Base-by-base conservation (phyloP, 1,139 yeast species). In the Yamadazyma taylorii region DNA sequence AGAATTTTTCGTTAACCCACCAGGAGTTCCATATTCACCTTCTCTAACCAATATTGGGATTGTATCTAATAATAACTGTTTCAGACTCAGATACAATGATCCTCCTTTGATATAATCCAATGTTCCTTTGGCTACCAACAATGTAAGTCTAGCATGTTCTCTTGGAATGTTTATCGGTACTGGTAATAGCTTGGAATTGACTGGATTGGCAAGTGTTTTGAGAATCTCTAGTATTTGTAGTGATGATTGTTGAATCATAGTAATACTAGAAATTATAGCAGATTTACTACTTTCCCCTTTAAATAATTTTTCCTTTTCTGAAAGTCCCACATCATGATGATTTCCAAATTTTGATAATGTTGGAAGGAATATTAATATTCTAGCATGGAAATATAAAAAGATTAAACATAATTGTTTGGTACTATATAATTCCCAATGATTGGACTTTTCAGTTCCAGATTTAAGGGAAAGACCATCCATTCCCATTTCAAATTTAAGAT, bases 91-190 rank as follows among this genome's bases (percentile, higher is more conserved):
- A 51, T 82, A 79, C 39, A 88, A 61, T 1, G 92, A 82, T 0
- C 96, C 96, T 17, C 92, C 89, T 53, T 86, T 80, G 3, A 88
- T 81, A 55, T 86, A 87, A 47, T 87, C 96, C 40, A 88, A 66
- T 0, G 88, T 78, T 8, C 95, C 90, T 46, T 81, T 81, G 1
- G 95, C 86, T 14, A 86, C 85, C 38, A 87, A 58, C 13, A 87
- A 64, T 0, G 89, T 74, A 44, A 83, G 73, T 33, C 89, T 66
- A 1, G 89, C 79, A 49, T 79, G 78, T 42, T 83, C 78, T 40
- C 94, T 63, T 0, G 89, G 68, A n/a, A 81, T 66, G 51, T 85
- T 86, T 32, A 85, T 53, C 0, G 95, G 95, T 10, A 87, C 58
- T 0, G 95, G 85, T 16, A 83, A 61, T 34, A 66, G 44, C 15